Conservation (phyloP, 805 yeast genomes). For the Hanseniaspora clermontiae region DNA sequence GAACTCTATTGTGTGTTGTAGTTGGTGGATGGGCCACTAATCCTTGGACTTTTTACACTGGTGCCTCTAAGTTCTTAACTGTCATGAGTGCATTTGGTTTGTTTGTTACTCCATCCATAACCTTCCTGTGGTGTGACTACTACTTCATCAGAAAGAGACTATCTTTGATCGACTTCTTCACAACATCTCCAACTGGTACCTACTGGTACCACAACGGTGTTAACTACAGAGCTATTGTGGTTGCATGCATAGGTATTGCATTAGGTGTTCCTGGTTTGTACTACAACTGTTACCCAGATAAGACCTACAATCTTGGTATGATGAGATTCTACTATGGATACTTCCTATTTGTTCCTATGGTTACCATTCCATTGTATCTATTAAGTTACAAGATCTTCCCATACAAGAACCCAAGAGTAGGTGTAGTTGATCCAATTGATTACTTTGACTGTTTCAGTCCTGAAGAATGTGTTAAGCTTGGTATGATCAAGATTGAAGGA, state of each 20-base stretch:
- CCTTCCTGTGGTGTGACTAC: constrained; percentile 29
- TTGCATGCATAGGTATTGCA: constrained; percentile 16
- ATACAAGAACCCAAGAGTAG: constrained; percentile 15
- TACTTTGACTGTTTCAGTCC: constrained; percentile 20
- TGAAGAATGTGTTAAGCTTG: constrained; percentile 15
- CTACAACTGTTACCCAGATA: constrained; percentile 16
- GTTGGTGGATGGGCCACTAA: constrained; percentile 28
- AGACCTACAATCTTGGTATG: constrained; percentile 16
- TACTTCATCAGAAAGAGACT: constrained; percentile 26
- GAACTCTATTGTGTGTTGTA: constrained; percentile 28
- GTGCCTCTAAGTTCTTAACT: constrained; percentile 27
- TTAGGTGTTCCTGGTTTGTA: constrained; percentile 20
- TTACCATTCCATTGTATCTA: constrained; percentile 16
- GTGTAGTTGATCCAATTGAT: constrained; percentile 18
- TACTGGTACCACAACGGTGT: constrained; percentile 20
- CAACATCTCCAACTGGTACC: constrained; percentile 19
- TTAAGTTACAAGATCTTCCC: constrained; percentile 16
- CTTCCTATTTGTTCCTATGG: constrained; percentile 19
- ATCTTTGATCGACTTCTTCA: constrained; percentile 28
- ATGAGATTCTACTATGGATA: constrained; percentile 20
- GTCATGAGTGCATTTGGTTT: constrained; percentile 32
- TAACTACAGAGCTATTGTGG: constrained; percentile 17
- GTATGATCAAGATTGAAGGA: constrained; percentile 17
- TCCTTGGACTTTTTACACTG: constrained; percentile 32
- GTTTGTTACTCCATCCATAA: constrained; percentile 30